Evolutionary conservation across 768 basidiomycete species (phyloP).

Genomic region (Lentinus brumalis): DNA sequence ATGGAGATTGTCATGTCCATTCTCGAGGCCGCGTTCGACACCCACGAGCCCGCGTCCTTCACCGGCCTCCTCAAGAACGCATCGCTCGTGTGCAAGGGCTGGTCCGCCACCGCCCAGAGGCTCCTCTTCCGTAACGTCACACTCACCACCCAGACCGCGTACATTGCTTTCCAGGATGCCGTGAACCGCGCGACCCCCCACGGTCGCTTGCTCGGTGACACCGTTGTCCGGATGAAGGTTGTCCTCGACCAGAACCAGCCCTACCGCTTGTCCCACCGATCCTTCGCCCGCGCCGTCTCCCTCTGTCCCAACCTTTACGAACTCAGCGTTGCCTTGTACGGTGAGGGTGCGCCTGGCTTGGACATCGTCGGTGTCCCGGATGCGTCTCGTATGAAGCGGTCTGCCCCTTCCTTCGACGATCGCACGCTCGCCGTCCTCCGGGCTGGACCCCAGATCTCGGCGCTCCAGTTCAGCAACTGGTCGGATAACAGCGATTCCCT

Average conservation of each 20-base stretch:
- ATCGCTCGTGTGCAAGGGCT: constrained; percentile 66
- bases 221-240: constrained; percentile 55
- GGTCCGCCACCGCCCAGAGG: constrained; percentile 66
- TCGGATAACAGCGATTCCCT: constrained; percentile 60
- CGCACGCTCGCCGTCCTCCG: constrained; percentile 53
- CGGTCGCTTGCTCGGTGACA: constrained; percentile 52
- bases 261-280: constrained; percentile 50
- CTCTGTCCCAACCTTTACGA: constrained; percentile 61
- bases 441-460: constrained; percentile 53
- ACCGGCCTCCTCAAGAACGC: constrained; percentile 50
- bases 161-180: constrained; percentile 54
- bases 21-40: constrained; percentile 56
- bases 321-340: constrained; percentile 61
- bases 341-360: constrained; percentile 50
- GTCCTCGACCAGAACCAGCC: constrained; percentile 73
- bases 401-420: constrained; percentile 29
- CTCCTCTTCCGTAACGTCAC: constrained; percentile 61
- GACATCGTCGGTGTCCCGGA: constrained; percentile 47
- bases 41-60: constrained; percentile 39
- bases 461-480: constrained; percentile 71
- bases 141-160: constrained; percentile 55
- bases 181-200: constrained; percentile 48
- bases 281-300: constrained; percentile 59
- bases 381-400: constrained; percentile 18
- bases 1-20: constrained; percentile 65